Evolutionary conservation across 768 basidiomycete genomes (phyloP), one percentile per base, ranked within the genome.

Genomic region (Clitopilus passeckerianus): DNA sequence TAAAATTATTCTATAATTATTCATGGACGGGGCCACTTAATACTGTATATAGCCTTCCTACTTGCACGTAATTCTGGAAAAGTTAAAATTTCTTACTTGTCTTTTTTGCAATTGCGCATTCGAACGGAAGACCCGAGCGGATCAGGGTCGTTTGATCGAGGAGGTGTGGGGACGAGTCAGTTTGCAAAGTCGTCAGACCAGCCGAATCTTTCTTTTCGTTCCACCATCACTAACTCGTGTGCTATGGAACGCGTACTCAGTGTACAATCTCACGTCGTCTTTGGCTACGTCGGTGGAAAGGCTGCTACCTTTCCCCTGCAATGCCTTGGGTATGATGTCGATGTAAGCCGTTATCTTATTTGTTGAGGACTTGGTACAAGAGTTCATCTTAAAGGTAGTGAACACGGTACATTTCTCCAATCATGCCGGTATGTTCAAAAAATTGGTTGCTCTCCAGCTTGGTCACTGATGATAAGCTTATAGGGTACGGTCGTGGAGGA

Each of bases 331-430:
- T 98, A 89, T 73, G 94, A 99, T 64, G 95, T 98, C 50, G 97
- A 99, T 77, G 93, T 93, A 71, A 72, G 83, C 74, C 62, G 34
- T 55, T 34, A 57, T 53, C 52, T 53, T 34, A 41, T 30, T 50
- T 53, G 34, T 23, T n/a, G 24, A 61, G 61, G n/a, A 22, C 33
- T 16, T 43, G 35, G 37, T 56, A 62, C 67, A 57, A 66, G 60
- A 61, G 59, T 18, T 57, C 35, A 57, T 24, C 56, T 58, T 66
- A 57, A 56, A 91, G 90, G 82, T 89, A 58, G 83, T 96, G 20
- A 95, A 95, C 68, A 93, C 93, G 0, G 95, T 98, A 35, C 91
- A 97, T 67, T 98, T 91, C 70, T 92, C 92, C 7, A 99, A 98
- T 65, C 96, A 99, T 70, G 81, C 93, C 6, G 95, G 93, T 91